phyloP scores from a whole-genome alignment of 1,284 basidiomycete genomes.

The Cryptococcus jaspeensis region DNA sequence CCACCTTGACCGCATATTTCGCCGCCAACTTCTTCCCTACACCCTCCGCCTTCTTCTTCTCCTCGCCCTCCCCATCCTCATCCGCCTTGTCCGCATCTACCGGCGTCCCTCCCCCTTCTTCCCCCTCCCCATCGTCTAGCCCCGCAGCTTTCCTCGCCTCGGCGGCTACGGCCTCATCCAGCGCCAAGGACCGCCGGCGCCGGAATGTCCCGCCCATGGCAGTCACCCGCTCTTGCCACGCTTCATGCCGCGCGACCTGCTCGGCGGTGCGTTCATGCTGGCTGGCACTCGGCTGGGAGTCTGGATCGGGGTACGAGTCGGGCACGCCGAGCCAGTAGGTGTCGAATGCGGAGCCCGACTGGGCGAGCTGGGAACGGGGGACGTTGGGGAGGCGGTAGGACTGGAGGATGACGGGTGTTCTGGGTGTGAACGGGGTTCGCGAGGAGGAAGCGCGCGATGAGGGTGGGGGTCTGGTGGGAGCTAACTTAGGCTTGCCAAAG shows the following conservation, averaged over 20 bases:
- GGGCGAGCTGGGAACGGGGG: slow-evolving; percentile 1
- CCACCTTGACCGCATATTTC: slow-evolving; percentile 36
- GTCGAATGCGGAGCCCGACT: slow-evolving; percentile 33
- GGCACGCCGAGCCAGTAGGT: slow-evolving; percentile 12
- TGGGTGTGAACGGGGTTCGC: slow-evolving; percentile 1
- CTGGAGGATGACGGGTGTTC: slow-evolving; percentile 10
- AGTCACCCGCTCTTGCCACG: slow-evolving; percentile 33
- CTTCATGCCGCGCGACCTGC: slow-evolving; percentile 34
- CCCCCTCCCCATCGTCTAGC: slow-evolving; percentile 9
- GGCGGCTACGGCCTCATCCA: slow-evolving; percentile 49
- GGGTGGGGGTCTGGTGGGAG: background rate
- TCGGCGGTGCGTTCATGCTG: slow-evolving; percentile 20
- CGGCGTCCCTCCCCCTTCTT: slow-evolving; percentile 18
- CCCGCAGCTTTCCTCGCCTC: slow-evolving; percentile 28
- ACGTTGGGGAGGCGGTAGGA: slow-evolving; percentile 22
- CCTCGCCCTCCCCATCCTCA: slow-evolving; percentile 16
- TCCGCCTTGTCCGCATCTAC: slow-evolving; percentile 19
- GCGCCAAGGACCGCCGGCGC: slow-evolving; percentile 41
- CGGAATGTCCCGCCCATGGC: slow-evolving; percentile 32
- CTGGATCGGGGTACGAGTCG: slow-evolving; percentile 1
- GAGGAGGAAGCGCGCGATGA: background rate
- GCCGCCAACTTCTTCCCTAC: slow-evolving; percentile 27
- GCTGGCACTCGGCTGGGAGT: slow-evolving; percentile 7
- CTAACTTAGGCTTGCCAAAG: slow-evolving; percentile 17
- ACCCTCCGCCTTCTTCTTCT: slow-evolving; percentile 18